Base-by-base conservation (phyloP, 75 land plant genomes). In the Cupressus sempervirens region DNA sequence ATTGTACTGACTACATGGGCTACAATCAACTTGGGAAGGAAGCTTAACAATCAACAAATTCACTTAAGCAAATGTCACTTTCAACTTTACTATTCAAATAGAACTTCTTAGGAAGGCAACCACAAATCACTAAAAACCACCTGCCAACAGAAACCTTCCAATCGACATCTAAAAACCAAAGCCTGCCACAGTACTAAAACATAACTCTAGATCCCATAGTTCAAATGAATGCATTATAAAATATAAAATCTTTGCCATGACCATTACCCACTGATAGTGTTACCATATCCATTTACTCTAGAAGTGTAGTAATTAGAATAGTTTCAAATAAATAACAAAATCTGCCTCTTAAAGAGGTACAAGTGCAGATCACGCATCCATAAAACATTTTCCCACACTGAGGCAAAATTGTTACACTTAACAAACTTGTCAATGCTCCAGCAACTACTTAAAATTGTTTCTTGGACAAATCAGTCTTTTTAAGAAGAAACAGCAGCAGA, bases 401-500 rank as follows among this genome's bases (percentile, higher is more conserved):
- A 23, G 8, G 26, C 29, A 62, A 62, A 62, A 62, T 62, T 62
- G 67, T 62, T 20, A 7, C 67, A 20, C 29, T 62, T 1, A 62
- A 62, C 7, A 62, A 62, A 62, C 18, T 62, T 62, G 67, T 23
- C 67, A 26, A 62, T 58, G 65, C 65, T 58, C 65, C 65, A 58
- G 65, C 65, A 58, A 3, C 20, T 58, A 3, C 20, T 58, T 58
- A 20, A 58, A 58, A 18, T 62, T 62, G 65, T 58, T 29, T 72
- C 74, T 30, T 2, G 15, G 4, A 32, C 74, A 72, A 72, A 7
- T 23, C 30, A 72, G 14, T 30, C 35, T 50, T 30, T 11, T 72
- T 12, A 32, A 32, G 35, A 3, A 35, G 85, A 58, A 11, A 67
- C 72, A 36, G 88, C 92, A 73, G 92, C 81, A 32, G 35, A 7